Evolutionary conservation across 1,284 basidiomycete species (phyloP), one percentile per base, ranked within the genome.

Genomic region (Naganishia sp.): DNA sequence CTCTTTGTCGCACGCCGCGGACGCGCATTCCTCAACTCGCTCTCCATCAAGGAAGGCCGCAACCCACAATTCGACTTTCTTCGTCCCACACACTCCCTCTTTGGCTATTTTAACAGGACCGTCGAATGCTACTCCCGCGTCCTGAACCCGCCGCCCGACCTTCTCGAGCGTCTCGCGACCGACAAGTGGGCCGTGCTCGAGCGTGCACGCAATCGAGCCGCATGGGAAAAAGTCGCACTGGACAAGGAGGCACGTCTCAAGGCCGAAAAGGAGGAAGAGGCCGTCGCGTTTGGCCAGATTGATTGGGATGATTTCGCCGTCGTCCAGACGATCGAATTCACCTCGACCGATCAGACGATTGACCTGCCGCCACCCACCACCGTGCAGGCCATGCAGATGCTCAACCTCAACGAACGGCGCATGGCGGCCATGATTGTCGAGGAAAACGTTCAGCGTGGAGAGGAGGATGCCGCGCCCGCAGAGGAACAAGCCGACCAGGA

Each of bases 221-320:
- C 90, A 69, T 99, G 93, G 92, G 91, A 95, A 76, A 85, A 85
- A 70, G 84, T 87, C 72, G 88, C 90, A 75, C 82, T 88, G 51
- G 90, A 95, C 74, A 87, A 89, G 77, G 88, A 92, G 70, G 90
- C 92, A 81, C 90, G 89, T 76, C 85, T 88, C 57, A 86, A 91
- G 71, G 90, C 95, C 72, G 91, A 96, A 72, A 87, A 90, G 70
- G 94, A 98, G 77, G 90, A 78, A 65, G 77, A 79, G 67, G 71
- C 72, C 32, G 66, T 72, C 76, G 93, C 92, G 10, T 94, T 97
- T 75, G 90, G 92, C 54, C 91, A 94, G 76, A 98, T 99, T 75
- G 96, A 99, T 77, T 99, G 96, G 96, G 93, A 99, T 75, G 96
- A 99, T 80, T 99, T 98, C 81, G 92, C 94, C 60, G 92, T 97